These are phyloP conservation scores for Chionographis japonica DNA, from an alignment of 106 monocot genomes.

Conservation along the genomic window DNA sequence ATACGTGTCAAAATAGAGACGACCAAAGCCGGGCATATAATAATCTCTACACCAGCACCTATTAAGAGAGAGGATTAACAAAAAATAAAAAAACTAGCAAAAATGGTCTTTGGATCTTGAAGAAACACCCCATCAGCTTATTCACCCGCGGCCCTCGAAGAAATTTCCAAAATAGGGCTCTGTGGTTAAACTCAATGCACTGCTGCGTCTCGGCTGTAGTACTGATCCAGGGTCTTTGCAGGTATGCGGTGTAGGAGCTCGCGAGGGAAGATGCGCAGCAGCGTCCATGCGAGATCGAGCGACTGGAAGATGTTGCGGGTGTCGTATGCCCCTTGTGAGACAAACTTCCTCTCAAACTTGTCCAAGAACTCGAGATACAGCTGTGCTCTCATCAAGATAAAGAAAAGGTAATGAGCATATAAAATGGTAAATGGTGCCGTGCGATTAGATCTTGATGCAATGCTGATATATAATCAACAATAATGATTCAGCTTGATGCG, in stretches of 20 bases:
- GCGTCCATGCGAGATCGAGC: conserved; percentile 85
- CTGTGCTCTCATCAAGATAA: conserved; percentile 33
- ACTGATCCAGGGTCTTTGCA: conserved; percentile 89
- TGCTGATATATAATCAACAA: background rate
- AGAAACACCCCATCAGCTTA: background rate
- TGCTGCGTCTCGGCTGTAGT: conserved; percentile 60
- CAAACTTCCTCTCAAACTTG: conserved; percentile 95
- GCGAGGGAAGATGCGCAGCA: conserved; percentile 93
- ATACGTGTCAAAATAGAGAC: no score
- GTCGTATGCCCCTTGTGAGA: conserved; percentile 89
- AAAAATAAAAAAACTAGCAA: no score
- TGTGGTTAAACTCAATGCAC: conserved; percentile 29
- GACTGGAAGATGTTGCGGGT: conserved; percentile 98
- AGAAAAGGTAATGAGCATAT: background rate
- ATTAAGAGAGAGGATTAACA: no score
- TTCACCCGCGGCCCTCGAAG: background rate
- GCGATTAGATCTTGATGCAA: background rate
- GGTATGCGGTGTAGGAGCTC: conserved; percentile 99
- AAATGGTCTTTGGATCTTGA: no score
- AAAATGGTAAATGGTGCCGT: background rate
- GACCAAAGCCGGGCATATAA: no score
- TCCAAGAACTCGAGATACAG: conserved; percentile 95
- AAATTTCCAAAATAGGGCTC: background rate
- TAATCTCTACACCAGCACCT: no score
- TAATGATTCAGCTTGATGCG: no score